Evolutionary conservation across 352 stramenopile species (phyloP), one percentile per base, ranked within the genome.

Genomic region (Thalassiosira hispida): DNA sequence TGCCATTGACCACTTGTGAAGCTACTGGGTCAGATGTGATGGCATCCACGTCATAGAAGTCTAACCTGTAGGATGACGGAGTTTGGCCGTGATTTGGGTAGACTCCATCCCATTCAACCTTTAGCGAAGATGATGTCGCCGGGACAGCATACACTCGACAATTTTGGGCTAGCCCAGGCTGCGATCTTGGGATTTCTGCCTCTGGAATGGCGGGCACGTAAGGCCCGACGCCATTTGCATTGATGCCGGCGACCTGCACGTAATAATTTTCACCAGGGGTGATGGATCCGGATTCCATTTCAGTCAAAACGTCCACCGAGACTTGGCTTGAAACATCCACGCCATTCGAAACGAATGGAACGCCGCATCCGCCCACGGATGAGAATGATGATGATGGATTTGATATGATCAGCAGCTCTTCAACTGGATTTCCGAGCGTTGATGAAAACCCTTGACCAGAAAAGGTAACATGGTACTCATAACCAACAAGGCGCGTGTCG

Each of bases 381-480:
- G 44, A 75, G 63, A 83, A 81, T 25, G 67, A 61, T 12, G 69
- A 80, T 12, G 77, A 72, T 55, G 38, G 65, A 31, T 57, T 53
- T 12, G 70, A 84, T 27, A 85, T 75, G 22, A 91, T 64, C 44
- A 86, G 66, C 16, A 92, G 76, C 31, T 87, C 86, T 27, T 94
- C 79, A 51, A 95, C 80, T 38, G 84, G 31, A 90, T 63, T 47
- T 46, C 73, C 73, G 4, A 80, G 8, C 56, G 73, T 82, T 40
- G 75, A 85, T 40, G 73, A 81, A 77, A 92, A 93, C 6, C 82
- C 92, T 23, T 94, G 84, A 0, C 94, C 95, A 2, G 85, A 89
- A 72, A 98, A 98, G 1, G 95, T 98, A 23, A 98, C 91, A 12
- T 91, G 86, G 67, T 96, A 98, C 52, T 79, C 75, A 66, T 81